Evolutionary conservation across 805 yeast genomes (phyloP).

Genomic region (Pichia phayaonensis): DNA sequence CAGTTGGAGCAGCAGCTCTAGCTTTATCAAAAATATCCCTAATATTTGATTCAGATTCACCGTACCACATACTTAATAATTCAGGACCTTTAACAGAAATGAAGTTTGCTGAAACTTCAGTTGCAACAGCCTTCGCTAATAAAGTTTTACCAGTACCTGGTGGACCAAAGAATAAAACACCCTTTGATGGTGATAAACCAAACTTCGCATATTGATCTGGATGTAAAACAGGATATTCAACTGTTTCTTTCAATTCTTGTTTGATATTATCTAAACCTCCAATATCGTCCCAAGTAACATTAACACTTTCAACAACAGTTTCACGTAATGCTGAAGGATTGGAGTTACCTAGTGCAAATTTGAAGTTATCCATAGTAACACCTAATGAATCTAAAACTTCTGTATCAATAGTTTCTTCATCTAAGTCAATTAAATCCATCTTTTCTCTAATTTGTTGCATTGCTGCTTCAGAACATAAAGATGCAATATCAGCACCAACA

Average conservation of each 20-base stretch:
- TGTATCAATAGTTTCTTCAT: conserved; percentile 95
- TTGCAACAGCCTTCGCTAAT: conserved; percentile 97
- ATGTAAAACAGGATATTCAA: conserved; percentile 96
- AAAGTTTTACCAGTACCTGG: conserved; percentile 99
- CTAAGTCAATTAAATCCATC: conserved; percentile 95
- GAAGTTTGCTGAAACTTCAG: conserved; percentile 97
- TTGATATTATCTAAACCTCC: conserved; percentile 97
- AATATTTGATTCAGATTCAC: conserved; percentile 95
- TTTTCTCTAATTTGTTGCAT: conserved; percentile 99
- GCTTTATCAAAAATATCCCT: conserved; percentile 98
- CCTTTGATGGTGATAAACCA: conserved; percentile 96
- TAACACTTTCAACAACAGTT: conserved; percentile 97
- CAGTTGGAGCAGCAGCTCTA: conserved; percentile 99
- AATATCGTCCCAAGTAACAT: conserved; percentile 98
- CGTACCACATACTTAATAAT: conserved; percentile 96
- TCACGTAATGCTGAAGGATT: conserved; percentile 99
- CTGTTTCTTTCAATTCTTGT: conserved; percentile 96
- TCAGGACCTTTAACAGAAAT: conserved; percentile 97
- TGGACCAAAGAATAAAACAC: conserved; percentile 98
- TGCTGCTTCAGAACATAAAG: conserved; percentile 99
- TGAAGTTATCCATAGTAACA: conserved; percentile 97
- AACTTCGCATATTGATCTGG: conserved; percentile 98
- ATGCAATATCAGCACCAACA: conserved; percentile 98
- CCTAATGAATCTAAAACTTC: conserved; percentile 94
- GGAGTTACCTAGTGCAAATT: conserved; percentile 95